These are phyloP conservation scores for Leccinum subtestaceum DNA, from an alignment of 768 basidiomycete genomes.

Conservation along the genomic window DNA sequence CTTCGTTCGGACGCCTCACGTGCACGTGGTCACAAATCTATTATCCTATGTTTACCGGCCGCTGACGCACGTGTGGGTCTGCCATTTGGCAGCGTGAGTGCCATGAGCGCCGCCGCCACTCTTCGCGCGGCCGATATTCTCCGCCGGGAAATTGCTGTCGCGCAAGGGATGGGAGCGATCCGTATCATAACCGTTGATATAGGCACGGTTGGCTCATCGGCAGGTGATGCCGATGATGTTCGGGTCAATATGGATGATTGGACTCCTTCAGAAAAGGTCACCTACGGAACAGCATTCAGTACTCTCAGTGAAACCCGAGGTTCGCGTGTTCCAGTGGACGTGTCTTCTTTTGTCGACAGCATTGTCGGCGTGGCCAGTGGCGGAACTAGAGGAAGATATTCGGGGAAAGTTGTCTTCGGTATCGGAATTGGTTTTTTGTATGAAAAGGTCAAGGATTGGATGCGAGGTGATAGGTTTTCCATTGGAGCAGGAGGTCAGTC, in stretches of 20 bases:
- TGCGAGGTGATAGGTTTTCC: constrained; percentile 65
- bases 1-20: constrained; percentile 65
- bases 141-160: constrained; percentile 66
- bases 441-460: constrained; percentile 48
- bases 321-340: constrained; percentile 53
- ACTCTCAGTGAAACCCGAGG: constrained; percentile 42
- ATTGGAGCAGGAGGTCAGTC: constrained; percentile 77
- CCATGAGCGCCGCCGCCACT: constrained; percentile 76
- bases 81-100: constrained; percentile 60
- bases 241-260: constrained; percentile 61
- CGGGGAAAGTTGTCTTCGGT: constrained; percentile 41
- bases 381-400: constrained; percentile 41
- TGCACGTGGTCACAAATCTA: constrained; percentile 42
- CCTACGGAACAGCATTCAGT: constrained; percentile 70
- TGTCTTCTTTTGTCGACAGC: constrained; percentile 55
- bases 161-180: constrained; percentile 55
- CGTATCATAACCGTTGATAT: constrained; percentile 72
- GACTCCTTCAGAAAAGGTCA: constrained; percentile 69
- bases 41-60: constrained; percentile 75
- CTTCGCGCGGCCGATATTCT: constrained; percentile 71
- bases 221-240: constrained; percentile 33
- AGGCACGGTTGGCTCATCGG: constrained; percentile 44
- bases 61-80: constrained; percentile 70
- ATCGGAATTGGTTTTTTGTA: constrained; percentile 41
- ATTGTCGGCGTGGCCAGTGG: constrained; percentile 59